Conservation (phyloP, 345 rosid genomes). For the Salix exigua region DNA sequence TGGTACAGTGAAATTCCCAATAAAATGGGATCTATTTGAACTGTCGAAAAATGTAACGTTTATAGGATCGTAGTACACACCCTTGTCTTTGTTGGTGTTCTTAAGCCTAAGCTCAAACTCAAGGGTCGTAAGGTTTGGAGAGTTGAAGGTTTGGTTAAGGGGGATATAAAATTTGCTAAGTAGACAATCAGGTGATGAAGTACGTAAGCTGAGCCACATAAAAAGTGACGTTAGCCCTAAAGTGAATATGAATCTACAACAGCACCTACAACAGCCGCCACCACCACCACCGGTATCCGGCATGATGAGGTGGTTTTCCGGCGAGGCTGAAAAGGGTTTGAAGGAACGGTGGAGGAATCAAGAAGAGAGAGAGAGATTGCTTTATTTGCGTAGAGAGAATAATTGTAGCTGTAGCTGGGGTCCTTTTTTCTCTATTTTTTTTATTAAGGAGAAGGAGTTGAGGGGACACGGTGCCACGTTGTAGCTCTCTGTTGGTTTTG, state of each 20-base stretch:
- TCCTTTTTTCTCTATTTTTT: not conserved
- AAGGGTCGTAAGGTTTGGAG: slow-evolving; percentile 32
- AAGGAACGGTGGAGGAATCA: not conserved
- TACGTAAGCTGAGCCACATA: slow-evolving; percentile 71
- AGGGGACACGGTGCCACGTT: not conserved
- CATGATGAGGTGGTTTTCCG: slow-evolving; percentile 25
- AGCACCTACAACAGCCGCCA: slow-evolving; percentile 45
- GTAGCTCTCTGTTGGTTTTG: not conserved
- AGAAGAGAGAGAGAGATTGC: not conserved
- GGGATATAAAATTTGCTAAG: slow-evolving; percentile 51
- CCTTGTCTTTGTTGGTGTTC: slow-evolving; percentile 70
- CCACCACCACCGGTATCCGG: slow-evolving; percentile 26
- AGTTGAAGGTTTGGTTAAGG: slow-evolving; percentile 38
- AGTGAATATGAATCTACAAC: slow-evolving; percentile 52
- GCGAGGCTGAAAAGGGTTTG: not conserved
- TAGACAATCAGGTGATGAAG: slow-evolving; percentile 51
- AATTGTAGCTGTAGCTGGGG: not conserved
- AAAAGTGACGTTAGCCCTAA: slow-evolving; percentile 59
- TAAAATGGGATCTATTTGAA: not conserved
- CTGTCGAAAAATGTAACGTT: slow-evolving; percentile 37
- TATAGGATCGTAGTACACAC: slow-evolving; percentile 58
- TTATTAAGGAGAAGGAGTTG: not conserved
- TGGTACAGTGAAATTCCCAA: slow-evolving; percentile 26
- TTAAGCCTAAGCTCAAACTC: slow-evolving; percentile 40
- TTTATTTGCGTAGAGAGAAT: not conserved